Evolutionary conservation across 176 grass and related monocot genomes (phyloP).

Genomic region (Eremochloa ophiuroides): DNA sequence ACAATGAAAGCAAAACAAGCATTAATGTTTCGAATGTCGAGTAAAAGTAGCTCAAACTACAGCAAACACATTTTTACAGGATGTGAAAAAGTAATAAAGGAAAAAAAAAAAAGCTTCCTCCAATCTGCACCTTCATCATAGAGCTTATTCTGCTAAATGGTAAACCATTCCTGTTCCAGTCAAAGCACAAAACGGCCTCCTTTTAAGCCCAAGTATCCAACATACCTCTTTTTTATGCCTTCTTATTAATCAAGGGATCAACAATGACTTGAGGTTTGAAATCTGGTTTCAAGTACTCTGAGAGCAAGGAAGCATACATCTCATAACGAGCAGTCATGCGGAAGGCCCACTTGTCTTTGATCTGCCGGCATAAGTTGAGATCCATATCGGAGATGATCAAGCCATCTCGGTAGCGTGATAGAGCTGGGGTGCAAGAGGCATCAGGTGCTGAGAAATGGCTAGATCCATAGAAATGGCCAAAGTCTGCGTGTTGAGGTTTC

Average conservation of each 20-base stretch:
- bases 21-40: neutral
- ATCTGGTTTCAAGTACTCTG: slow-evolving; percentile 70
- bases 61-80: slow-evolving; percentile 29
- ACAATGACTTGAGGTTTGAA: slow-evolving; percentile 70
- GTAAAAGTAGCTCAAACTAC: neutral
- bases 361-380: slow-evolving; percentile 89
- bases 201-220: neutral
- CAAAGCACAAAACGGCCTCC: neutral
- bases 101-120: neutral
- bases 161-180: neutral
- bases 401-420: slow-evolving; percentile 82
- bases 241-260: slow-evolving; percentile 72
- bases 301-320: slow-evolving; percentile 63
- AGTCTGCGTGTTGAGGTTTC: slow-evolving; percentile 77
- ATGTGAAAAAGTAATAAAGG: slow-evolving; percentile 11
- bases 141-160: neutral
- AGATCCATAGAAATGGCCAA: slow-evolving; percentile 94
- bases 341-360: slow-evolving; percentile 98
- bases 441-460: slow-evolving; percentile 92
- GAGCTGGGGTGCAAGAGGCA: slow-evolving; percentile 80
- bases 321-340: slow-evolving; percentile 95
- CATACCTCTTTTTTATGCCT: slow-evolving; percentile 14
- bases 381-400: slow-evolving; percentile 90
- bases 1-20: neutral
- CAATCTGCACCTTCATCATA: neutral